These are phyloP conservation scores for Beta vulgaris DNA, from an alignment of 148 eudicot species.

Conservation along the genomic window DNA sequence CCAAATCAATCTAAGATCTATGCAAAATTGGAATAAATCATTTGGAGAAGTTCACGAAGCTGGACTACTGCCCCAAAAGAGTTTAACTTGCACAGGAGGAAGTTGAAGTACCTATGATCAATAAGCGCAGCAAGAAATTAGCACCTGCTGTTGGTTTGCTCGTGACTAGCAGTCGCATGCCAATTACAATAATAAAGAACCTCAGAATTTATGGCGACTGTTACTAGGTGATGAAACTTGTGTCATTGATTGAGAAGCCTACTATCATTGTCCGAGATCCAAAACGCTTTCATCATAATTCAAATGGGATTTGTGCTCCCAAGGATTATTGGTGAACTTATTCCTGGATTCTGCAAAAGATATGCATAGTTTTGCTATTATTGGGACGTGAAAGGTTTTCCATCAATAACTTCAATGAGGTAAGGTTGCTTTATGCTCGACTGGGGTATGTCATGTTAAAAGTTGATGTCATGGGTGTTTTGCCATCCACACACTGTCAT, in stretches of 20 bases:
- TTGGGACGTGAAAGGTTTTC: not conserved
- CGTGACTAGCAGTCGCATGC: slow-evolving; percentile 25
- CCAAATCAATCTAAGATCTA: slow-evolving; percentile 37
- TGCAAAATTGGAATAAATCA: slow-evolving; percentile 35
- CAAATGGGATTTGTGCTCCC: slow-evolving; percentile 46
- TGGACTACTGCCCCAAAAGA: slow-evolving; percentile 35
- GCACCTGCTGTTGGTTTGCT: slow-evolving; percentile 52
- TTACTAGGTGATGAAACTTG: slow-evolving; percentile 39
- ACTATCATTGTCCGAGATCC: slow-evolving; percentile 42
- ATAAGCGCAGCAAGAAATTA: slow-evolving; percentile 46
- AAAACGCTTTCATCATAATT: slow-evolving; percentile 49
- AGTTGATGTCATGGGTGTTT: not conserved
- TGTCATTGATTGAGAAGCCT: slow-evolving; percentile 38
- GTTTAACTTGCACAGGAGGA: slow-evolving; percentile 41
- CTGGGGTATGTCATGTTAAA: no score
- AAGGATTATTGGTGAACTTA: slow-evolving; percentile 42
- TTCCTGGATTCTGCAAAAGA: not conserved
- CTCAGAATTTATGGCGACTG: slow-evolving; percentile 56
- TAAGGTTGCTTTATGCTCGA: not conserved
- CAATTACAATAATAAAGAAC: slow-evolving; percentile 44
- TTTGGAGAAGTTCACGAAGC: slow-evolving; percentile 28
- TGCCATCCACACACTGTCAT: no score
- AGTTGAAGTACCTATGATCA: slow-evolving; percentile 40
- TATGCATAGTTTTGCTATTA: not conserved
- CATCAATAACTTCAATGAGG: not conserved